Base-by-base conservation (phyloP, 257 asterid species). In the Paulownia fortunei region DNA sequence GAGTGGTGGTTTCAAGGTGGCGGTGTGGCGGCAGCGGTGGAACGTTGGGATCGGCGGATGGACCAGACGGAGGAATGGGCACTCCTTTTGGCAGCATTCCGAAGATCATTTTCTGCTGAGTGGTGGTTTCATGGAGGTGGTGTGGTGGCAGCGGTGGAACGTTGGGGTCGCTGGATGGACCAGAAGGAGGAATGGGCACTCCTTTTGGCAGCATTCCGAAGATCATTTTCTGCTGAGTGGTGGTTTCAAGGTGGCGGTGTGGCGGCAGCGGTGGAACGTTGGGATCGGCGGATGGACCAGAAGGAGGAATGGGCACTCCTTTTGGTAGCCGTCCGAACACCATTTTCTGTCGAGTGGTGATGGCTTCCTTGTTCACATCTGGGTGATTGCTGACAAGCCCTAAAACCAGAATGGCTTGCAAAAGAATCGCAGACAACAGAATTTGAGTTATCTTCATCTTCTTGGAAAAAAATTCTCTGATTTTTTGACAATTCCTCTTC, bases 141-240 rank as follows among this genome's bases (percentile, higher is more conserved):
- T 5, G 46, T 7, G 60, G n/a, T n/a, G n/a, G n/a, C n/a, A n/a
- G 61, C 1, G 62, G 62, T 2, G 15, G 13, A 30, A 0, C 1
- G 3, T 39, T 30, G 6, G 11, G 15, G 11, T 15, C 10, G n/a
- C 12, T 30, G 13, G 74, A 69, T 11, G 74, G 74, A 11, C 52
- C 68, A 1, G 84, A 67, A 18, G 80, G 84, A 3, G 73, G 84
- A 73, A 74, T 60, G 0, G 72, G 72, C 13, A 79, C 64, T 6
- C 77, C 77, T 74, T 27, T 80, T 0, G 80, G 80, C 0, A 67
- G 24, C 26, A 12, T 44, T 12, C 44, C 44, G 13, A 66, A 23
- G 16, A 19, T 41, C 5, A 55, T 34, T 19, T 54, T 76, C 18
- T 2, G 15, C 24, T 49, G 27, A 42, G 5, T 10, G 24, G 24